phyloP scores from a whole-genome alignment of 2,329 filamentous ascomycete species.

The Curvularia lunata region DNA sequence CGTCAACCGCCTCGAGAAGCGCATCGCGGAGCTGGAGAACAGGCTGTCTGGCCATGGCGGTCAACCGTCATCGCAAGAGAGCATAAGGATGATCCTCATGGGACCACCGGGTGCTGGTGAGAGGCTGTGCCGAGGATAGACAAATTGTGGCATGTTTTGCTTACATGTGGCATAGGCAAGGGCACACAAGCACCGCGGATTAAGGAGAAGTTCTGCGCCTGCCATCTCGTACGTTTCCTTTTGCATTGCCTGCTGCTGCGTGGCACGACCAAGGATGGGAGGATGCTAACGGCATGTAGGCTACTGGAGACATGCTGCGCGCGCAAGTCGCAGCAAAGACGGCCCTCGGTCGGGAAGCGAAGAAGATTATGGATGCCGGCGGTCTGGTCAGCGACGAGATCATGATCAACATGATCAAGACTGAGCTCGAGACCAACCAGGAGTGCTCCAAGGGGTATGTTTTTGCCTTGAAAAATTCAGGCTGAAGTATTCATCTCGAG shows the following conservation, averaged over 20 bases:
- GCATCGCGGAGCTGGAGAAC: slow-evolving; percentile 84
- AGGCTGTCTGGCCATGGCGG: slow-evolving; percentile 60
- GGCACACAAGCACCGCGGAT: slow-evolving; percentile 97
- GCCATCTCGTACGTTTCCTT: slow-evolving; percentile 78
- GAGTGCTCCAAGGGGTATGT: slow-evolving; percentile 94
- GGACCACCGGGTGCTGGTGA: slow-evolving; percentile 95
- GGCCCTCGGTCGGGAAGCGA: slow-evolving; percentile 88
- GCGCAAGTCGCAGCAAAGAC: slow-evolving; percentile 99
- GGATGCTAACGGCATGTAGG: slow-evolving; percentile 61
- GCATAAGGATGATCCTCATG: slow-evolving; percentile 96
- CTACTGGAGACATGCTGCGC: slow-evolving; percentile 98
- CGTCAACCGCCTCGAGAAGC: slow-evolving; percentile 81
- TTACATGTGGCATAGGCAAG: slow-evolving; percentile 72
- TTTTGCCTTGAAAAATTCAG: not conserved
- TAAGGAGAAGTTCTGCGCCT: slow-evolving; percentile 97
- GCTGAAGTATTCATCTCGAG: not conserved
- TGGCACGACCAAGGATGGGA: not conserved
- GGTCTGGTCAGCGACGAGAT: slow-evolving; percentile 98
- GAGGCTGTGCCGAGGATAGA: slow-evolving; percentile 44
- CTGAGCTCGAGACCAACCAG: slow-evolving; percentile 88
- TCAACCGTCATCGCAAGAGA: slow-evolving; percentile 56
- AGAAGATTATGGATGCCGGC: slow-evolving; percentile 99
- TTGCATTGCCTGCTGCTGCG: not conserved
- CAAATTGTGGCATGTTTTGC: slow-evolving; percentile 17
- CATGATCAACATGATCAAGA: slow-evolving; percentile 99